Evolutionary conservation across 345 rosid genomes (phyloP).

Genomic region (Salix suchowensis): DNA sequence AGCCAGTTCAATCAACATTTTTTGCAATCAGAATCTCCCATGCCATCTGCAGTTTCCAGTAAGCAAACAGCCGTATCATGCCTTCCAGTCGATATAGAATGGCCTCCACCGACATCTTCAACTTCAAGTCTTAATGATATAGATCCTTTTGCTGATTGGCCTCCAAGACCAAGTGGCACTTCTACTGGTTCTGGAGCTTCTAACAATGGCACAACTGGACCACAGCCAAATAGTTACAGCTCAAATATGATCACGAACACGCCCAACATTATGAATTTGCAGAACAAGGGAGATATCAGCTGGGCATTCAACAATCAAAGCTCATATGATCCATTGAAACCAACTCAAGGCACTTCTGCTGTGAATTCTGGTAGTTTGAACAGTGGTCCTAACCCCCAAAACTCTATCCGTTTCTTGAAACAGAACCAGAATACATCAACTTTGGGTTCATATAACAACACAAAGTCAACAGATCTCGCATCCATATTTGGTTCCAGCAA

Average conservation of each 20-base stretch:
- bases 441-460: constrained; percentile 36
- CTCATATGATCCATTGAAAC: constrained; percentile 39
- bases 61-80: constrained; percentile 48
- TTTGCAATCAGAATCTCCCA: constrained; percentile 36
- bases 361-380: constrained; percentile 27
- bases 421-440: constrained; percentile 48
- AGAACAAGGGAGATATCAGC: constrained; percentile 25
- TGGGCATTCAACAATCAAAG: constrained; percentile 51
- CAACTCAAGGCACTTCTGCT: constrained; percentile 35
- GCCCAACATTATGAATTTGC: constrained; percentile 26
- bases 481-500: constrained; percentile 67
- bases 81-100: constrained; percentile 73
- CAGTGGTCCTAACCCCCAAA: neutral
- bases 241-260: constrained; percentile 28
- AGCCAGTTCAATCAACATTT: constrained; percentile 37
- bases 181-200: constrained; percentile 30
- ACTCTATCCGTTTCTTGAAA: constrained; percentile 14
- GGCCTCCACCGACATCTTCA: constrained; percentile 74
- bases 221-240: constrained; percentile 18
- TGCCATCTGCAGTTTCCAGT: constrained; percentile 27
- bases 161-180: constrained; percentile 51
- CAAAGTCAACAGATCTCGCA: constrained; percentile 56
- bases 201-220: constrained; percentile 39
- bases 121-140: constrained; percentile 53
- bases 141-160: constrained; percentile 96